Evolutionary conservation across 75 land plant genomes (phyloP).

Genomic region (Cunninghamia lanceolata): DNA sequence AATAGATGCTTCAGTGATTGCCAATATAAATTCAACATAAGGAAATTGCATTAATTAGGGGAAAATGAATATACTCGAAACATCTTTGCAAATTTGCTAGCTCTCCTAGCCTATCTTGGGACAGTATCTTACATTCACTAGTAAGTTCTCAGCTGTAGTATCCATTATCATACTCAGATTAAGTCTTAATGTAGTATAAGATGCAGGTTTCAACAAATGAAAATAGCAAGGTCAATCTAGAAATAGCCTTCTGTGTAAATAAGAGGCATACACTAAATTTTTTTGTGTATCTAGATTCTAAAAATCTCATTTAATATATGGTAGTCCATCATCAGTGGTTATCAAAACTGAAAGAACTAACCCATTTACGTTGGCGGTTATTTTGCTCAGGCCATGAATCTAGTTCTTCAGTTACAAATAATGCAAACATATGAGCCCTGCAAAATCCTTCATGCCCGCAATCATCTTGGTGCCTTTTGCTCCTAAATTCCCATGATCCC

Average conservation of each 20-base stretch:
- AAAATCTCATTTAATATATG: neutral
- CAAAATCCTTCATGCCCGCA: conserved; percentile 56
- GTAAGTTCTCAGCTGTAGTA: neutral
- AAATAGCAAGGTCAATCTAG: neutral
- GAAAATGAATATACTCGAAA: neutral
- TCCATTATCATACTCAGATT: too few species aligned
- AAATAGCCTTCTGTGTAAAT: neutral
- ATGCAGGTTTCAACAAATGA: neutral
- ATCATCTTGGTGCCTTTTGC: conserved; percentile 56
- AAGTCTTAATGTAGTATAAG: neutral
- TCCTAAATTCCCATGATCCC: conserved; percentile 68
- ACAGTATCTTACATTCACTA: neutral
- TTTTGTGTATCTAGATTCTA: neutral
- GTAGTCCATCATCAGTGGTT: neutral
- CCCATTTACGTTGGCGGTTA: conserved; percentile 61
- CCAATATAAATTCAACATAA: neutral
- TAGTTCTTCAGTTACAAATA: conserved; percentile 67
- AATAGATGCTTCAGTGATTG: neutral
- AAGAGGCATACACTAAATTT: too few species aligned
- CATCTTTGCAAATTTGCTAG: neutral
- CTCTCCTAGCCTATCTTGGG: neutral
- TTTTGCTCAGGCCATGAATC: conserved; percentile 68
- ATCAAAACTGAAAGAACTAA: conserved; percentile 14
- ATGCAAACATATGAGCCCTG: conserved; percentile 66
- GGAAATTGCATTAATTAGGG: neutral